Base-by-base conservation (phyloP, 352 stramenopile genomes). In the Phytophthora rubi region DNA sequence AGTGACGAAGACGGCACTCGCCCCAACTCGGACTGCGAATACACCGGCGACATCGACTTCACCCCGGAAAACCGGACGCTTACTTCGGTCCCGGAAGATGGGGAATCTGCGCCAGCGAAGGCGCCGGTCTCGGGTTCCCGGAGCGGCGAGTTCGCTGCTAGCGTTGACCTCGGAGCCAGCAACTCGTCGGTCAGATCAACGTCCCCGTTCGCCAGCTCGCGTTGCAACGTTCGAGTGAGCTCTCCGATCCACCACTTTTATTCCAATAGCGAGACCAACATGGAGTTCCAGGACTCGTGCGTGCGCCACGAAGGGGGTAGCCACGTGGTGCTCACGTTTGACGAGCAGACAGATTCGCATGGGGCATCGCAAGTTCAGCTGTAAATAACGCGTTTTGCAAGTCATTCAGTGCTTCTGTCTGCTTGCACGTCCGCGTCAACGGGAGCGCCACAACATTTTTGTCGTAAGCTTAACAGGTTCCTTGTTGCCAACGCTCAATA, bases 311-410 rank as follows among this genome's bases (percentile, higher is more conserved):
- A 59, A 26, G 58, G 61, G 49, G 65, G 65, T 6, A 76, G 60
- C 47, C 63, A 80, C 35, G 58, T 76, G 42, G 62, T 76, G 45
- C 59, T 80, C 45, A 72, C 72, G 7, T 70, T 82, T 47, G 37
- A 72, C 12, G 64, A 77, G 8, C 49, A 62, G 21, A 53, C 70
- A 30, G 53, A 57, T 37, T 70, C 26, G 42, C 51, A 44, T 47
- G 52, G 18, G 8, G 60, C 65, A n/a, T 60, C 65, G 12, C 61
- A 81, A 68, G 74, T 78, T 23, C 56, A 74, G 62, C 47, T 81
- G 59, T 78, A 73, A 76, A 64, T 64, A 68, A 63, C 39, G 61
- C 39, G 39, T 67, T 45, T 63, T 62, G 48, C 32, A 28, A 42
- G 61, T 62, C 37, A 52, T 44, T 62, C 21, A 44, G 44, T 48